Evolutionary conservation across 495 filamentous ascomycete species (phyloP).

Genomic region (Penicillium ucsense): DNA sequence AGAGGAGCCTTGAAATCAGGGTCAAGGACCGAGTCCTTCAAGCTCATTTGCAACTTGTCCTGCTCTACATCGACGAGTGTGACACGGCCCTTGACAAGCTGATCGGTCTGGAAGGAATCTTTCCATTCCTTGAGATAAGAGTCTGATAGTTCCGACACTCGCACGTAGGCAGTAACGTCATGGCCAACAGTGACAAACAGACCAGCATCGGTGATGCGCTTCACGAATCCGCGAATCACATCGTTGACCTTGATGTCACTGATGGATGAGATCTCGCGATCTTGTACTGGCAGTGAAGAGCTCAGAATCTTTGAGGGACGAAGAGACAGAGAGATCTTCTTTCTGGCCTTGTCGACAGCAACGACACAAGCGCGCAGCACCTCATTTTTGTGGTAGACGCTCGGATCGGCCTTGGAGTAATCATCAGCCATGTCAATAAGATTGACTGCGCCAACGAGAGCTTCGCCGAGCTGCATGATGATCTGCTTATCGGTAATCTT

Average conservation of each 20-base stretch:
- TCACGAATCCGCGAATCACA: slow-evolving; percentile 79
- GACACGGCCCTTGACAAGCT: slow-evolving; percentile 82
- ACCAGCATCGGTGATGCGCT: slow-evolving; percentile 75
- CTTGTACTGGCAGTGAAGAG: slow-evolving; percentile 72
- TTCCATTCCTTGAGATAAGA: slow-evolving; percentile 93
- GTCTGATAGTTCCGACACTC: slow-evolving; percentile 82
- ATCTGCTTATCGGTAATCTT: slow-evolving; percentile 76
- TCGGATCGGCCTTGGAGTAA: slow-evolving; percentile 63
- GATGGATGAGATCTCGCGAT: slow-evolving; percentile 61
- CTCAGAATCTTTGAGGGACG: slow-evolving; percentile 81
- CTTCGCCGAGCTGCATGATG: slow-evolving; percentile 74
- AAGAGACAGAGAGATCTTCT: slow-evolving; percentile 70
- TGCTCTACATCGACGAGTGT: slow-evolving; percentile 51
- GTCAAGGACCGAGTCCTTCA: slow-evolving; percentile 77
- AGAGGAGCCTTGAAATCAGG: slow-evolving; percentile 62
- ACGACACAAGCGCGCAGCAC: slow-evolving; percentile 74
- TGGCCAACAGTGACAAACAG: slow-evolving; percentile 73
- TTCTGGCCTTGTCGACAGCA: slow-evolving; percentile 71
- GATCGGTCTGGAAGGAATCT: slow-evolving; percentile 70
- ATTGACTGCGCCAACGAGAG: slow-evolving; percentile 61
- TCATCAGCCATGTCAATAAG: slow-evolving; percentile 78
- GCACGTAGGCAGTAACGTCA: slow-evolving; percentile 69
- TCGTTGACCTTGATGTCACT: slow-evolving; percentile 69
- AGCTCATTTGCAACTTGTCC: slow-evolving; percentile 71
- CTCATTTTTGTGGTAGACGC: slow-evolving; percentile 67